These are phyloP conservation scores for Syncephalastrum contaminatum DNA, from an alignment of 371 early-diverging fungal genomes.

Conservation along the genomic window DNA sequence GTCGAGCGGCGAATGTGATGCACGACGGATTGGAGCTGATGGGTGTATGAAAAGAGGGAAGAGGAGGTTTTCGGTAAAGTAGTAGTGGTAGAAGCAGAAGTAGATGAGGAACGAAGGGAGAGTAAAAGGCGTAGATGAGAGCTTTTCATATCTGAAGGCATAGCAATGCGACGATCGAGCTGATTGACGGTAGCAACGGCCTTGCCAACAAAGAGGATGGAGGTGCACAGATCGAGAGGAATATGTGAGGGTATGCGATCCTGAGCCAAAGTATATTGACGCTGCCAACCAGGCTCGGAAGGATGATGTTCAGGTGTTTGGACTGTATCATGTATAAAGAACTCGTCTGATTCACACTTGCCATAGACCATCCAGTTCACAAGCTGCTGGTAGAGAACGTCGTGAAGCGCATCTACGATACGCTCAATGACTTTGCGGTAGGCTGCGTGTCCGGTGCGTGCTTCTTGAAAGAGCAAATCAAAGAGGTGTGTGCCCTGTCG, in stretches of 20 bases:
- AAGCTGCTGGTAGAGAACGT: conserved; percentile 67
- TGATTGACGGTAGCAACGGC: conserved; percentile 61
- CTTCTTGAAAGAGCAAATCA: conserved; percentile 54
- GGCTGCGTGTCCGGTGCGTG: conserved; percentile 58
- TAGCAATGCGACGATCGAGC: conserved; percentile 17
- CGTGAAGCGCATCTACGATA: conserved; percentile 53
- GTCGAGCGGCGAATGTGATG: conserved; percentile 57
- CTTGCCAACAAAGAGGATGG: conserved; percentile 75
- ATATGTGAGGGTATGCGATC: conserved; percentile 56
- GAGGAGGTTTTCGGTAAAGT: not conserved
- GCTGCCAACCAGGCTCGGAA: conserved; percentile 41
- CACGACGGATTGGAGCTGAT: conserved; percentile 21
- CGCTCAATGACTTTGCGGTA: conserved; percentile 50
- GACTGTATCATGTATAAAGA: conserved; percentile 52
- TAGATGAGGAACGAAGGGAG: conserved; percentile 9
- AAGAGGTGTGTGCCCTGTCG: conserved; percentile 55
- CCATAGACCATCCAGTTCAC: conserved; percentile 78
- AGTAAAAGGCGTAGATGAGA: conserved; percentile 39
- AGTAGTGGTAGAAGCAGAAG: not conserved
- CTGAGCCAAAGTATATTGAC: conserved; percentile 50
- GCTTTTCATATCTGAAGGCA: conserved; percentile 46
- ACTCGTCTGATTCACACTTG: conserved; percentile 57
- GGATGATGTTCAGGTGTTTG: not conserved
- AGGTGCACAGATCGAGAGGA: conserved; percentile 47
- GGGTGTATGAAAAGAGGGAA: not conserved